Base-by-base conservation (phyloP, 2,329 filamentous ascomycete species). In the Alternaria tenuissima region DNA sequence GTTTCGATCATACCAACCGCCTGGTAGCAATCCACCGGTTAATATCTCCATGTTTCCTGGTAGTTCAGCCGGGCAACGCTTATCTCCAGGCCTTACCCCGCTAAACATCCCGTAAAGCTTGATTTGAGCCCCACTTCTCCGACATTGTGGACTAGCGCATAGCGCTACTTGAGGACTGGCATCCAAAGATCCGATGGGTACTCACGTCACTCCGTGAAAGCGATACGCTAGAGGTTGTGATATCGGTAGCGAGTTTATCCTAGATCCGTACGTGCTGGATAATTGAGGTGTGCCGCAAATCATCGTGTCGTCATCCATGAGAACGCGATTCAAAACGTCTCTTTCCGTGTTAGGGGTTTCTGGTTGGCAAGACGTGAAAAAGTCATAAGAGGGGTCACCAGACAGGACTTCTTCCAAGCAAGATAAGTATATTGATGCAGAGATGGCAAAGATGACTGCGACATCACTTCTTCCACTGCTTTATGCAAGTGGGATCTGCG, bases 391-490 rank as follows among this genome's bases (percentile, higher is more conserved):
- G 36, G 20, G 18, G 36, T 14, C 38, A 11, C 4, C 36, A 11
- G 14, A 26, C 3, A 16, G 26, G 11, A 18, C 5, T 28, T 12
- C 7, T 16, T 22, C 18, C 36, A 22, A 18, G 24, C 24, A 28
- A 28, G 9, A 4, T 36, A 11, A 36, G 24, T 11, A 20, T 9
- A 28, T 28, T 8, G 1, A 22, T n/a, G 14, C n/a, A 34, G 6
- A 30, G 4, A 41, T 32, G 12, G 24, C 26, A 14, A 52, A 34
- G 7, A 52, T 30, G 36, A 36, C 38, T 7, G 24, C 24, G 18
- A 52, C n/a, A 30, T 28, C 47, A 9, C 22, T 55, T 24, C 56
- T 59, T 22, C 44, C 38, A 30, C 43, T 59, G 12, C 30, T 59
- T 22, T 52, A 30, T n/a, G 30, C 51, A 2, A 36, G 59, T 16